phyloP scores from a whole-genome alignment of 163 green algal genomes.

The Prototheca wickerhamii region DNA sequence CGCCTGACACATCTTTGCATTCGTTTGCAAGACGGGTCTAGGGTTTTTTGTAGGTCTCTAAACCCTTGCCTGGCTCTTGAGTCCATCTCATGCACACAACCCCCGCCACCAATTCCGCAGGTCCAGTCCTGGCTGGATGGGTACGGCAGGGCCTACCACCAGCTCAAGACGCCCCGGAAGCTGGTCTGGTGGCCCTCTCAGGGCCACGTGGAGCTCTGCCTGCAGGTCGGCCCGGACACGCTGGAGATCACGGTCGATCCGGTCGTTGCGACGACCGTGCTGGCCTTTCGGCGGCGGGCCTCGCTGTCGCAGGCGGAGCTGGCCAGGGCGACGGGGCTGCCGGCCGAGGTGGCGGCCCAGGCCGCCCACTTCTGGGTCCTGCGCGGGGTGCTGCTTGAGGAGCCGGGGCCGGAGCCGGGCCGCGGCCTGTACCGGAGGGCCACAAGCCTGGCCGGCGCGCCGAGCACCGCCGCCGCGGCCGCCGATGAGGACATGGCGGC shows the following conservation, averaged over 20 bases:
- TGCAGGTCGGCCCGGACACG: slow-evolving; percentile 34
- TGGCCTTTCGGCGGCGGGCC: slow-evolving; percentile 46
- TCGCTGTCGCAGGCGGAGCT: slow-evolving; percentile 40
- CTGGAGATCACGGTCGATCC: slow-evolving; percentile 38
- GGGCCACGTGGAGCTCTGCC: slow-evolving; percentile 61
- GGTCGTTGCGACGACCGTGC: slow-evolving; percentile 64
- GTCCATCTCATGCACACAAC: too few species aligned
- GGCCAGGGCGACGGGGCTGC: slow-evolving; percentile 41
- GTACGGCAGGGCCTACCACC: slow-evolving; percentile 48
- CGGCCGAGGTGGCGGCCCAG: slow-evolving; percentile 36
- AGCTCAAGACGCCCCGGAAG: slow-evolving; percentile 76
- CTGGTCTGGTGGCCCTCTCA: slow-evolving; percentile 71
- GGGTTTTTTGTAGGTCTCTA: too few species aligned
- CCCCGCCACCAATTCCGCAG: slow-evolving; percentile 8
- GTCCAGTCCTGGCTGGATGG: slow-evolving; percentile 44
- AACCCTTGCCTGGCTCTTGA: too few species aligned
- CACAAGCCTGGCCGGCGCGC: slow-evolving; percentile 9
- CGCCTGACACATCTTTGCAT: too few species aligned
- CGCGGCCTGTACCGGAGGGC: slow-evolving; percentile 13
- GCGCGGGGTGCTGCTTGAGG: slow-evolving; percentile 48
- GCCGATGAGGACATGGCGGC: slow-evolving; percentile 16
- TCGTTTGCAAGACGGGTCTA: too few species aligned
- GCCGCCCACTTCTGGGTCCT: slow-evolving; percentile 79
- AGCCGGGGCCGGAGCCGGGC: background rate
- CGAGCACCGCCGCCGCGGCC: slow-evolving; percentile 12